phyloP scores from a whole-genome alignment of 2,329 filamentous ascomycete species.

The Lasiodiplodia sp. region DNA sequence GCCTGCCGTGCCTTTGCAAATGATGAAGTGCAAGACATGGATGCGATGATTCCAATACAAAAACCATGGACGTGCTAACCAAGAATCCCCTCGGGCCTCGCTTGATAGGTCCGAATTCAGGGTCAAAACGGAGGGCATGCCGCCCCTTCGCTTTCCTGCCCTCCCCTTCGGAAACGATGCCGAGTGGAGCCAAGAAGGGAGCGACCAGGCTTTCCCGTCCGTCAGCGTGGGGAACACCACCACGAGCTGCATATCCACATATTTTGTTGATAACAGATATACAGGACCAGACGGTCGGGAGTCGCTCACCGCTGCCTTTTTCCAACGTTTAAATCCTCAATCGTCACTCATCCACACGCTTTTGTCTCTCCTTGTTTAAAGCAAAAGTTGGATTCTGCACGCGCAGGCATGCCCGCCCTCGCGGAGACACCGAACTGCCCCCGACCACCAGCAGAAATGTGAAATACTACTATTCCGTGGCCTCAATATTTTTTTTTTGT shows the following conservation, averaged over 20 bases:
- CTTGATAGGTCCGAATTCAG: background rate
- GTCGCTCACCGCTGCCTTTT: background rate
- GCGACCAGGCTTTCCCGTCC: background rate
- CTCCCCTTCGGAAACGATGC: background rate
- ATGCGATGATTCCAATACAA: background rate
- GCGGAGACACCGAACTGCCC: no score
- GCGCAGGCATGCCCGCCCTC: no score
- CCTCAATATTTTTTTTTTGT: no score
- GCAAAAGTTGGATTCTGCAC: no score
- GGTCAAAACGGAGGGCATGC: background rate
- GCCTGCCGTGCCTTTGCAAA: background rate
- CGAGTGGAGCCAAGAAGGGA: background rate
- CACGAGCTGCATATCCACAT: constrained; percentile 6
- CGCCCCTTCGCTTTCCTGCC: background rate
- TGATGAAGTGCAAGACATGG: background rate
- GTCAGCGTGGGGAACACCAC: background rate
- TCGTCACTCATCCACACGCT: background rate
- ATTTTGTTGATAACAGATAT: background rate
- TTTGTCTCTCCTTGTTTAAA: background rate
- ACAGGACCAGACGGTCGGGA: background rate
- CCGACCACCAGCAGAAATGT: no score
- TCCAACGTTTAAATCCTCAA: background rate
- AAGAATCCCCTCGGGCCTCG: background rate
- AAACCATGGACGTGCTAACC: background rate
- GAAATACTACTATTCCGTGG: no score